Percentiles rank a stretch among this genome's conserved stretches.
Evolutionary conservation across 2,329 filamentous ascomycete species (phyloP).

Genomic region (Cryphonectria carpinicola): DNA sequence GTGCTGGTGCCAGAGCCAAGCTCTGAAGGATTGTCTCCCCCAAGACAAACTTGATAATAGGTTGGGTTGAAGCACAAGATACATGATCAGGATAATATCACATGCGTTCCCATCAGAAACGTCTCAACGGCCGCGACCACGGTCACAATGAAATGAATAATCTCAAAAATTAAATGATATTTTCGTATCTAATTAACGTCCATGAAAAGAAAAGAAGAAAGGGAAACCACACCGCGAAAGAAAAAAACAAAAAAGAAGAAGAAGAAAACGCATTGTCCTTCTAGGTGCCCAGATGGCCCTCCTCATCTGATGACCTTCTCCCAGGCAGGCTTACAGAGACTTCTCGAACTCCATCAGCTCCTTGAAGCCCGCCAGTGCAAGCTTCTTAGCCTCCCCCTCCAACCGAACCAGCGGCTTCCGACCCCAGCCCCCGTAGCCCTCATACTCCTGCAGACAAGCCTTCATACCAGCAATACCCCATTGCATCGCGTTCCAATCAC

Average conservation of each 20-base stretch:
- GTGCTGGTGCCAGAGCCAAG: conserved; percentile 3
- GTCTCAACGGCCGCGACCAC: no score
- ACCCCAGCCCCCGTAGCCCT: conserved; percentile 66
- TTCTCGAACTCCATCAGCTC: conserved; percentile 26
- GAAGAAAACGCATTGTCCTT: not conserved
- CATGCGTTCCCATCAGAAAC: no score
- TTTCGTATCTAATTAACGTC: not conserved
- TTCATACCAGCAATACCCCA: conserved; percentile 73
- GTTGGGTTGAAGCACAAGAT: not conserved
- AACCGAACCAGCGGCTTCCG: conserved; percentile 52
- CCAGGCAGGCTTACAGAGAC: conserved; percentile 9
- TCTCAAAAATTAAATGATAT: not conserved
- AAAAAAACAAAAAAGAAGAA: not conserved
- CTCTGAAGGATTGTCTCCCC: not conserved
- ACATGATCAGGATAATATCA: no score
- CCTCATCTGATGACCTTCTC: not conserved
- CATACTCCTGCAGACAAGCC: conserved; percentile 63
- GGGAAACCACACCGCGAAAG: no score
- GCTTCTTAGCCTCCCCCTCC: conserved; percentile 10
- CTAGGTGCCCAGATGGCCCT: not conserved
- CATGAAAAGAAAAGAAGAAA: not conserved
- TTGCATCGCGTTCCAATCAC: conserved; percentile 72
- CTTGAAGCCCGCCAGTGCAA: conserved; percentile 22
- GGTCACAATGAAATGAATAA: no score
- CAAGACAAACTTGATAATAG: not conserved